Conservation (phyloP, 2,329 filamentous ascomycete species). For the Fusarium sp. region DNA sequence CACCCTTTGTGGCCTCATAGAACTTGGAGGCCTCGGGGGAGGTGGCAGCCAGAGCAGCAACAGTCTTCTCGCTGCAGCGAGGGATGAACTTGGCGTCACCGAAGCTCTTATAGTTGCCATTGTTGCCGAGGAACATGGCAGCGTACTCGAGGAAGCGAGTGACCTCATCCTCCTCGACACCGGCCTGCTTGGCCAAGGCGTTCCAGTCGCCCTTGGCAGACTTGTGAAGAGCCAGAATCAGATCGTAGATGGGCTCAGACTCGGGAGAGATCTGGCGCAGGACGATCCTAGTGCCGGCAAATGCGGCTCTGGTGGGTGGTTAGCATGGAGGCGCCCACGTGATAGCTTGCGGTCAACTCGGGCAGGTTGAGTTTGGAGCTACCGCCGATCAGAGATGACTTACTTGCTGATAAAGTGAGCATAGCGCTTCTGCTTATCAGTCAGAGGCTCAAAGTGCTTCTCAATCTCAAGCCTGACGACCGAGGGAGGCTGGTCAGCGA, state of each 20-base stretch:
- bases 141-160: conserved; percentile 81
- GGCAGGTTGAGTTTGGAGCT: neutral
- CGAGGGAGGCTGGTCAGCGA: conserved; percentile 90
- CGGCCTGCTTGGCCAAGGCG: conserved; percentile 71
- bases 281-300: conserved; percentile 82
- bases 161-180: conserved; percentile 72
- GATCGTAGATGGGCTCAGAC: conserved; percentile 83
- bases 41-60: conserved; percentile 73
- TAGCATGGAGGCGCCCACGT: conserved; percentile 17
- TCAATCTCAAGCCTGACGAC: conserved; percentile 91
- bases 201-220: conserved; percentile 78
- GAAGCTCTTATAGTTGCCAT: conserved; percentile 89
- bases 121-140: conserved; percentile 82
- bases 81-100: conserved; percentile 89
- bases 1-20: conserved; percentile 76
- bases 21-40: conserved; percentile 71
- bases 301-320: conserved; percentile 70
- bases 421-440: conserved; percentile 85
- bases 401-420: conserved; percentile 89
- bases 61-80: conserved; percentile 71
- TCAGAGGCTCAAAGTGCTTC: conserved; percentile 87
- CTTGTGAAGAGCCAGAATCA: conserved; percentile 80
- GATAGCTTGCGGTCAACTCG: conserved; percentile 24
- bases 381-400: conserved; percentile 34
- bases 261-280: conserved; percentile 85